Evolutionary conservation across 352 stramenopile genomes (phyloP).

Genomic region (Globisporangium megalacanthum): DNA sequence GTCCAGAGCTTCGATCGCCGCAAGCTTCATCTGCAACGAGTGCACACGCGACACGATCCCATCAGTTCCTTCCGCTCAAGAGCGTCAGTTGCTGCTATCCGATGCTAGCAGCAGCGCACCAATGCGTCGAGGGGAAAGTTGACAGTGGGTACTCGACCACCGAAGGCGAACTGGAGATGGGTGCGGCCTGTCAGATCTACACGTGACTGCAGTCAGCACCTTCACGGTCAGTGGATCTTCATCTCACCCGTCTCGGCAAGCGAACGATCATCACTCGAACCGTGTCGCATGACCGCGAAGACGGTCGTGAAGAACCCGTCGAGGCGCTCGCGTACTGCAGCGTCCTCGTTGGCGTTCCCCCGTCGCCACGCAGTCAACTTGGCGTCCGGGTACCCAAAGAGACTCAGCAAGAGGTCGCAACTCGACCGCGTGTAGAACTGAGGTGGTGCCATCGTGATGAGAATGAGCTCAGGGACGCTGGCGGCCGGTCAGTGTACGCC

Average conservation of each 20-base stretch:
- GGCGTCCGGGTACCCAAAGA: conserved; percentile 40
- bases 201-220: too few species aligned
- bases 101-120: conserved; percentile 13
- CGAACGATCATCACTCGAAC: conserved; percentile 6
- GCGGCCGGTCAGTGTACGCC: too few species aligned
- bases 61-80: not conserved
- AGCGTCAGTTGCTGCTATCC: too few species aligned
- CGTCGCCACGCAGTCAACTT: conserved; percentile 25
- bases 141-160: conserved; percentile 28
- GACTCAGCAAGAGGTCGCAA: conserved; percentile 43
- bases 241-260: too few species aligned
- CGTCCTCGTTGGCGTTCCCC: not conserved
- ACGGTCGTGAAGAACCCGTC: conserved; percentile 22
- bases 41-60: not conserved
- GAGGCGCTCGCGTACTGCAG: conserved; percentile 18
- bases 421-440: conserved; percentile 53
- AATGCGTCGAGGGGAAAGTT: conserved; percentile 44
- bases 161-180: conserved; percentile 44
- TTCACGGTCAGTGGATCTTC: not conserved
- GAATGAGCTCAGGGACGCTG: too few species aligned
- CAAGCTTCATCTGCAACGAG: conserved; percentile 15
- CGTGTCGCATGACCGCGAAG: conserved; percentile 19
- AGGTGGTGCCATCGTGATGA: not conserved
- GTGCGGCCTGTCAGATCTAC: conserved; percentile 34
- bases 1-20: conserved; percentile 10